These are phyloP conservation scores for Aspergillus awamori DNA, from an alignment of 2,329 filamentous ascomycete genomes.

Conservation along the genomic window DNA sequence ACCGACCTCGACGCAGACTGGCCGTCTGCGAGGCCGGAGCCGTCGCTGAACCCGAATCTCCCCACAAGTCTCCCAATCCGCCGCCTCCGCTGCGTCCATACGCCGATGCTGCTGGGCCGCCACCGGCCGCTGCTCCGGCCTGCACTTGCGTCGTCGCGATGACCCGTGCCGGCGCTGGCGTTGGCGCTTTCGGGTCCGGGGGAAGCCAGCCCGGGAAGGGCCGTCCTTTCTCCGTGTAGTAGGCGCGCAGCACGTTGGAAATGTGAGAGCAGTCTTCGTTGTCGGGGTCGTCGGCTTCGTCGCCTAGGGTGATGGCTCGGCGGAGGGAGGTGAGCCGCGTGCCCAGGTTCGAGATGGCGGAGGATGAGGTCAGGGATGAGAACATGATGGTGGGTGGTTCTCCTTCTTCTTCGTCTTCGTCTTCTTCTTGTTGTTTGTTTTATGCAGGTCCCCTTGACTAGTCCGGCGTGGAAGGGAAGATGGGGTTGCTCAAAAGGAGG, in stretches of 20 bases:
- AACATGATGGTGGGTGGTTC: constrained; percentile 49
- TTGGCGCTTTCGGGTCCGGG: constrained; percentile 77
- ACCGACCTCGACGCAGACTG: constrained; percentile 42
- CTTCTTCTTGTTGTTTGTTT: too few relatives aligned
- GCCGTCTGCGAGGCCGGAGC: constrained; percentile 39
- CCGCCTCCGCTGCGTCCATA: constrained; percentile 42
- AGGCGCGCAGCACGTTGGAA: constrained; percentile 85
- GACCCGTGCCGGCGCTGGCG: constrained; percentile 51
- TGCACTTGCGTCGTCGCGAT: constrained; percentile 58
- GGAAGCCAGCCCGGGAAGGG: constrained; percentile 85
- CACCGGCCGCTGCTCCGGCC: constrained; percentile 33
- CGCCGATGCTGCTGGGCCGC: constrained; percentile 32
- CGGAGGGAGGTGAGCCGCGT: constrained; percentile 52
- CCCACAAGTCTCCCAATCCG: constrained; percentile 62
- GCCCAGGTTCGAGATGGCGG: constrained; percentile 56
- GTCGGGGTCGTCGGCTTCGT: constrained; percentile 49
- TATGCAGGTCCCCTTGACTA: too few relatives aligned
- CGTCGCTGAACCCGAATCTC: constrained; percentile 43
- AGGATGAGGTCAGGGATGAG: constrained; percentile 60
- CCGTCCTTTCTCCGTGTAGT: constrained; percentile 87
- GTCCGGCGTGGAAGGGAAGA: background rate
- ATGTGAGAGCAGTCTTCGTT: constrained; percentile 88
- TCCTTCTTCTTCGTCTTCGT: too few relatives aligned
- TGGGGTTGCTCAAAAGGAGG: background rate
- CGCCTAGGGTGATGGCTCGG: constrained; percentile 47